Conservation (phyloP, 768 basidiomycete species). For the Psilocybe azurescens region DNA sequence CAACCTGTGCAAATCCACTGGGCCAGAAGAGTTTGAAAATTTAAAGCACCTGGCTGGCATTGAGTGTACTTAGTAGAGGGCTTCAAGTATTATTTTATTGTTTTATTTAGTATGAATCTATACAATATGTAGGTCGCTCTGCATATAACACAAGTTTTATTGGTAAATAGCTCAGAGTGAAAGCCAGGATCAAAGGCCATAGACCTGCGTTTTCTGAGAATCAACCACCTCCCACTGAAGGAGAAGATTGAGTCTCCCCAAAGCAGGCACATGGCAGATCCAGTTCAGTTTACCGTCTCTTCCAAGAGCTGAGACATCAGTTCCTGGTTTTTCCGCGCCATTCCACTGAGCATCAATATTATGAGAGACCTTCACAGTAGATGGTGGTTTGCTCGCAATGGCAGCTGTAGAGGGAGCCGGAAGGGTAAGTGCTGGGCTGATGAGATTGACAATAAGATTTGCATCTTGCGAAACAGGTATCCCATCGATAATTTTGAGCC, state of each 20-base stretch:
- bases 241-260: constrained; percentile 33
- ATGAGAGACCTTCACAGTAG: constrained; percentile 24
- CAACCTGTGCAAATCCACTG: not conserved
- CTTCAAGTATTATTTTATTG: too few species aligned
- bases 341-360: constrained; percentile 38
- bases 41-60: not conserved
- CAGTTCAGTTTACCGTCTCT: constrained; percentile 37
- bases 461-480: constrained; percentile 40
- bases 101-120: too few species aligned
- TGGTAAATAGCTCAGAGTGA: too few species aligned
- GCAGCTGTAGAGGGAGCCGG: not conserved
- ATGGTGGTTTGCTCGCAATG: not conserved
- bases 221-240: constrained; percentile 41
- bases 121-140: too few species aligned
- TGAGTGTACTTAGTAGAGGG: not conserved
- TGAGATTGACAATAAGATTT: constrained; percentile 35
- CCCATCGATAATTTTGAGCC: constrained; percentile 38
- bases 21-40: not conserved
- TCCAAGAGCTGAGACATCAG: constrained; percentile 27
- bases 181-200: not conserved
- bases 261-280: constrained; percentile 34
- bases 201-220: not conserved
- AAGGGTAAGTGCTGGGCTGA: constrained; percentile 29
- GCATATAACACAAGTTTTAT: too few species aligned
- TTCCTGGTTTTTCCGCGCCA: constrained; percentile 25